Conservation (phyloP, 2,329 filamentous ascomycete genomes). For the Aspergillus sp. region DNA sequence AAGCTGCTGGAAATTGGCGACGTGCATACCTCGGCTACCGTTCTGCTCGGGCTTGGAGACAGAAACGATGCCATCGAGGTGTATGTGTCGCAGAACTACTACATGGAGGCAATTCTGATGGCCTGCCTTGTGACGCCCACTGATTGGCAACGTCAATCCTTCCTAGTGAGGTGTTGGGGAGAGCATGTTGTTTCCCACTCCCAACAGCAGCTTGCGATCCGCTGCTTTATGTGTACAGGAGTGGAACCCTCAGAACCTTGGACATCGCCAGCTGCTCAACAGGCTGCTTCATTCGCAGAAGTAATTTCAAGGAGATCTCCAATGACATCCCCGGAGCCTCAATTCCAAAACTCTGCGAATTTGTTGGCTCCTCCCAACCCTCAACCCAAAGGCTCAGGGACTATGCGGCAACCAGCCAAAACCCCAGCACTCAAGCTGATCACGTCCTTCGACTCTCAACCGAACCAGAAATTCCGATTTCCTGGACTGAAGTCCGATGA, state of each 20-base stretch:
- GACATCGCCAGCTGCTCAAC: slow-evolving; percentile 77
- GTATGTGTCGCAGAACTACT: slow-evolving; percentile 86
- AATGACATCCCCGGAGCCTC: slow-evolving; percentile 61
- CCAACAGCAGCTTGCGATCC: slow-evolving; percentile 84
- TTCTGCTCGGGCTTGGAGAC: slow-evolving; percentile 89
- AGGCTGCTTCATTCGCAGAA: slow-evolving; percentile 49
- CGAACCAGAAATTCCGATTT: slow-evolving; percentile 60
- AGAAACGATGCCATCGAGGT: slow-evolving; percentile 94
- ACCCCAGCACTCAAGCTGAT: slow-evolving; percentile 85
- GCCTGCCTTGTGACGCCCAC: slow-evolving; percentile 77
- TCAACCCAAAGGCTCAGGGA: slow-evolving; percentile 51
- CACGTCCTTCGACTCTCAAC: slow-evolving; percentile 69
- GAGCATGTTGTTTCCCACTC: slow-evolving; percentile 84
- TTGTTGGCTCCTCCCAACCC: slow-evolving; percentile 20
- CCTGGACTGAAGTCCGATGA: slow-evolving; percentile 55
- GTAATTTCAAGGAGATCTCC: slow-evolving; percentile 25
- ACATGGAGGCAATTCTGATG: slow-evolving; percentile 88
- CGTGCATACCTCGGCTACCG: slow-evolving; percentile 85
- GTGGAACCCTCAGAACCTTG: slow-evolving; percentile 82
- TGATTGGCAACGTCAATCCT: slow-evolving; percentile 89
- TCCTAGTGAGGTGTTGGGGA: slow-evolving; percentile 90
- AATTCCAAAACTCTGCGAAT: slow-evolving; percentile 30
- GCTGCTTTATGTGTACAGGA: slow-evolving; percentile 89
- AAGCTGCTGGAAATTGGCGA: slow-evolving; percentile 86
- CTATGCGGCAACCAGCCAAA: slow-evolving; percentile 64